Evolutionary conservation across 2,329 filamentous ascomycete species (phyloP).

Genomic region (Aspergillus jensenii): DNA sequence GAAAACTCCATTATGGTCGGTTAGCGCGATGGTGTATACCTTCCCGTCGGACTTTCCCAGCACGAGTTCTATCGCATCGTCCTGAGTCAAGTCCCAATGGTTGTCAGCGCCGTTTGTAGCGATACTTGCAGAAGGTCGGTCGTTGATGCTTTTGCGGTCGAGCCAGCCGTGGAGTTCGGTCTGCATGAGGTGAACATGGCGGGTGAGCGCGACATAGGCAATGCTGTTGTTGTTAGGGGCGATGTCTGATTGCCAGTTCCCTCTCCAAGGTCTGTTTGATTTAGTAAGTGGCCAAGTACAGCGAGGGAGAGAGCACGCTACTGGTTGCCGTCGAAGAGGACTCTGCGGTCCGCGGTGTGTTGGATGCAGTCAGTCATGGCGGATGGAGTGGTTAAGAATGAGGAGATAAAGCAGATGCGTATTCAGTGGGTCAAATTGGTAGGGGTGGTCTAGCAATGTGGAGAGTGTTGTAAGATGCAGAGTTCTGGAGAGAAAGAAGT

Average conservation of each 20-base stretch:
- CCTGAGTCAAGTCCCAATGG: background rate
- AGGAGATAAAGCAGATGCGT: background rate
- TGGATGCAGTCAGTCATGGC: constrained; percentile 2
- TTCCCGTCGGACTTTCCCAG: constrained; percentile 7
- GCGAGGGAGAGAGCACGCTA: background rate
- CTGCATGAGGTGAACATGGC: background rate
- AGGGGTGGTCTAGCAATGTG: background rate
- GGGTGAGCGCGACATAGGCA: background rate
- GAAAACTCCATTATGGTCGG: background rate
- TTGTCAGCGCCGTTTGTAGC: background rate
- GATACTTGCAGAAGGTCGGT: background rate
- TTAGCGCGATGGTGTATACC: background rate
- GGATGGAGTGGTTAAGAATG: background rate
- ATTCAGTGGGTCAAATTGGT: background rate
- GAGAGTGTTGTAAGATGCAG: no score
- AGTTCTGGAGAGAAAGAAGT: no score
- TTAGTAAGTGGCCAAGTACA: background rate
- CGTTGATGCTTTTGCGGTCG: background rate
- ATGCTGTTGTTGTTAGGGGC: background rate
- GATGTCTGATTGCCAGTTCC: background rate
- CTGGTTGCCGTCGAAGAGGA: constrained; percentile 4
- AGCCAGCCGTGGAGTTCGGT: constrained; percentile 9
- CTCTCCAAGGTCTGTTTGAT: background rate
- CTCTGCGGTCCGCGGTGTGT: constrained; percentile 2
- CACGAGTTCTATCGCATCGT: constrained; percentile 4